phyloP scores from a whole-genome alignment of 352 stramenopile genomes.

The Saprolegnia parasitica region DNA sequence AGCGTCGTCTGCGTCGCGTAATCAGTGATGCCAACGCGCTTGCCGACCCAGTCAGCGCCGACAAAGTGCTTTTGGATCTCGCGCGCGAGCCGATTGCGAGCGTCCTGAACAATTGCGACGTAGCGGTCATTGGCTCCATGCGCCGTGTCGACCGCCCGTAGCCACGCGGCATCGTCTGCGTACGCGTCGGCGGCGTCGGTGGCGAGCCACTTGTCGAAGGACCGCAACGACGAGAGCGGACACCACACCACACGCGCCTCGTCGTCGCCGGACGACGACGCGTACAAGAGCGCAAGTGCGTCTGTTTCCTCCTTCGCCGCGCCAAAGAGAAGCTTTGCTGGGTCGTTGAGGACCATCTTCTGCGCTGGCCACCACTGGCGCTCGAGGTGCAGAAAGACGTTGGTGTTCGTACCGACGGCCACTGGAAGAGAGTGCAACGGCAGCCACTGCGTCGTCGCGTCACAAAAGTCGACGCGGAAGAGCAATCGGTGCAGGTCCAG shows the following conservation, averaged over 20 bases:
- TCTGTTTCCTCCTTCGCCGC: slow-evolving; percentile 37
- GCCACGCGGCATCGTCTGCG: neutral
- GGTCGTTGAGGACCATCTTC: slow-evolving; percentile 55
- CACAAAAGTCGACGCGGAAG: slow-evolving; percentile 67
- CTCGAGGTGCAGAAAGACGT: slow-evolving; percentile 65
- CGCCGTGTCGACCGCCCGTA: slow-evolving; percentile 5
- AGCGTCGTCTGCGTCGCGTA: neutral
- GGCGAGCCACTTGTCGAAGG: slow-evolving; percentile 19
- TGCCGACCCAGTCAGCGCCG: slow-evolving; percentile 23
- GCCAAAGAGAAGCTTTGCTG: slow-evolving; percentile 45
- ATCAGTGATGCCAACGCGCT: slow-evolving; percentile 18
- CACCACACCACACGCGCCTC: slow-evolving; percentile 40
- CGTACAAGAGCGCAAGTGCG: slow-evolving; percentile 58
- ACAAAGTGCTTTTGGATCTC: slow-evolving; percentile 24
- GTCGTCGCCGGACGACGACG: neutral
- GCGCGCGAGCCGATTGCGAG: slow-evolving; percentile 8
- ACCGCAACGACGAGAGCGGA: slow-evolving; percentile 33
- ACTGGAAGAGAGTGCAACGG: slow-evolving; percentile 69
- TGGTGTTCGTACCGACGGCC: slow-evolving; percentile 53
- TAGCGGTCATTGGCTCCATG: slow-evolving; percentile 7
- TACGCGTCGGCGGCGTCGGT: neutral
- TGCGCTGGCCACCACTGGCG: slow-evolving; percentile 75
- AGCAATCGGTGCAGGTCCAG: slow-evolving; percentile 53
- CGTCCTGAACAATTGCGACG: slow-evolving; percentile 13
- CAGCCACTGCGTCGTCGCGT: slow-evolving; percentile 50